These are phyloP conservation scores for Pseudonitzschia delicatissima DNA, from an alignment of 108 stramenopile genomes.

Conservation along the genomic window DNA sequence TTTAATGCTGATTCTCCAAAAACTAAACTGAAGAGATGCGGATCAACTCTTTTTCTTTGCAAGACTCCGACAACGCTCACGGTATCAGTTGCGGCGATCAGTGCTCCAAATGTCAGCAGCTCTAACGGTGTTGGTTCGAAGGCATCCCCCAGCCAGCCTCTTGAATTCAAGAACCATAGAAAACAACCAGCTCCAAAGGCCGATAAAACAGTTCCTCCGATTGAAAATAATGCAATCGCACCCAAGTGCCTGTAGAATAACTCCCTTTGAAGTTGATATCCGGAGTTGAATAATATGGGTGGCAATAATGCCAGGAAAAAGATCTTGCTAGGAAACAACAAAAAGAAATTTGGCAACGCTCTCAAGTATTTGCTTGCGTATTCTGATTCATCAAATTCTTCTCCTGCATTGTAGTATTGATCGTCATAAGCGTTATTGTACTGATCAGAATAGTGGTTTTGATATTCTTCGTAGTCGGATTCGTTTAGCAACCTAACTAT, in stretches of 20 bases:
- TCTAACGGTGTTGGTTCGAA: slow-evolving; percentile 61
- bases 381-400: slow-evolving; percentile 13
- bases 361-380: slow-evolving; percentile 20
- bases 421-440: neutral
- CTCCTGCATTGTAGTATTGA: neutral
- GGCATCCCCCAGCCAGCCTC: slow-evolving; percentile 51
- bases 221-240: slow-evolving; percentile 60
- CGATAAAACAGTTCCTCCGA: slow-evolving; percentile 65
- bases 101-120: slow-evolving; percentile 64
- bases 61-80: slow-evolving; percentile 72
- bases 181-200: slow-evolving; percentile 43
- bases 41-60: slow-evolving; percentile 66
- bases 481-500: slow-evolving; percentile 20
- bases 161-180: slow-evolving; percentile 23
- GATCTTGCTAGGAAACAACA: slow-evolving; percentile 52
- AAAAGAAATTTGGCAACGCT: slow-evolving; percentile 23
- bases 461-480: slow-evolving; percentile 5
- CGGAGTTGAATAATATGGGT: slow-evolving; percentile 81
- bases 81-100: slow-evolving; percentile 84
- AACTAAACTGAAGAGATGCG: slow-evolving; percentile 69
- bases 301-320: slow-evolving; percentile 83
- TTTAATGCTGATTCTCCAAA: slow-evolving; percentile 87
- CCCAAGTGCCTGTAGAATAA: slow-evolving; percentile 65
- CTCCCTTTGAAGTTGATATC: slow-evolving; percentile 62
- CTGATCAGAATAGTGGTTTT: slow-evolving; percentile 10